Evolutionary conservation across 2,329 filamentous ascomycete genomes (phyloP), one percentile per base, ranked within the genome.

Genomic region (Phialocephala subalpina): DNA sequence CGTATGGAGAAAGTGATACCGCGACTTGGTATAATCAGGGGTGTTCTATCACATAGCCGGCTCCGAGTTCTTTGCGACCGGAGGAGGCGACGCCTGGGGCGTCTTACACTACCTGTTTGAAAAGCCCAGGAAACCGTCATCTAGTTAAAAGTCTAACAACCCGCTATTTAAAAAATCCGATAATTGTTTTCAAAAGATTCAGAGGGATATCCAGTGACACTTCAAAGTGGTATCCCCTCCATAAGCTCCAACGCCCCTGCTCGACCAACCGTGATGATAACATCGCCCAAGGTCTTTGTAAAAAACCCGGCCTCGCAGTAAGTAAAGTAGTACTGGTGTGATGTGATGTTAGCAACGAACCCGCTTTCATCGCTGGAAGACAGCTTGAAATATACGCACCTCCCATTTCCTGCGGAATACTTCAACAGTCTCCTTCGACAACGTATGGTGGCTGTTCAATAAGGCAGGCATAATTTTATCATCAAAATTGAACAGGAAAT

Each of bases 251-350:
- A 16, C 3, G 22, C 36, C 11, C 53, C 53, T 35, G 53, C 25
- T 36, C 53, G 29, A 18, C 27, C 29, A n/a, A 57, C 53, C 29
- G 53, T 57, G 53, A 57, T 57, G 16, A 57, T 57, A 35, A 57
- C 53, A 36, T 57, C 53, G 14, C 29, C 29, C 18, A 57, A 57
- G 20, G 53, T 57, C 53, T 57, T 57, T 16, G 53, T 57, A 29
- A 57, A n/a, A 29, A 57, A 57, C 27, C 53, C 53, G 11, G 53
- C 53, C 27, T 57, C 53, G 27, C 53, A 57, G 14, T 57, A 57
- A 57, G 53, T n/a, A 57, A 57, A 57, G 20, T 57, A 57, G n/a
- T 57, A 57, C 53, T 57, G 35, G n/a, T n/a, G n/a, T n/a, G n/a
- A 57, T 36, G 3, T 2, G 18, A 36, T 9, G 20, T 57, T 11